Evolutionary conservation across 2,329 filamentous ascomycete genomes (phyloP).

Genomic region (Aspergillus fischeri): DNA sequence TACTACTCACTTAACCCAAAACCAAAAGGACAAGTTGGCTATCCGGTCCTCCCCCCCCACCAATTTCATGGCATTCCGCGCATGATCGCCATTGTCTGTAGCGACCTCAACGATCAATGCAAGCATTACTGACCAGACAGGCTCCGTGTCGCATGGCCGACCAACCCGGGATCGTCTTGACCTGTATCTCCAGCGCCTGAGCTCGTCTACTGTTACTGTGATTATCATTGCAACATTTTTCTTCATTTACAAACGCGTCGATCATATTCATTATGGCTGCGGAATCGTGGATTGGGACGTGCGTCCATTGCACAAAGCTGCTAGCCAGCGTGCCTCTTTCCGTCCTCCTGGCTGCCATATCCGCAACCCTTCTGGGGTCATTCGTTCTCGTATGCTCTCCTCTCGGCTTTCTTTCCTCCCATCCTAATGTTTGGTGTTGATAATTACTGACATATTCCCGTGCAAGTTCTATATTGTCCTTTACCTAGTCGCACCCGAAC

Average conservation of each 20-base stretch:
- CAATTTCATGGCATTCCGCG: neutral
- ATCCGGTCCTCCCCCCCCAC: constrained; percentile 1
- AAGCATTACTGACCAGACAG: constrained; percentile 7
- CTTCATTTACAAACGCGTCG: neutral
- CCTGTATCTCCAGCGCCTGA: constrained; percentile 13
- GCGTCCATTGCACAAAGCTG: constrained; percentile 30
- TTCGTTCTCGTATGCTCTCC: constrained; percentile 30
- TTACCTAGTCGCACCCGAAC: constrained; percentile 72
- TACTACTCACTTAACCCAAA: neutral
- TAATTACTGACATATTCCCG: neutral
- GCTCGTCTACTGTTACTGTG: constrained; percentile 7
- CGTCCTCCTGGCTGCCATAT: constrained; percentile 25
- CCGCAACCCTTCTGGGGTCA: constrained; percentile 28
- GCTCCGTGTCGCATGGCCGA: constrained; percentile 22
- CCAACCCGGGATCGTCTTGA: constrained; percentile 16
- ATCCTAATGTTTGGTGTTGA: neutral
- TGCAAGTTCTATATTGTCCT: constrained; percentile 63
- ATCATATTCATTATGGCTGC: constrained; percentile 22
- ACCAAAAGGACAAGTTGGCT: constrained; percentile 21
- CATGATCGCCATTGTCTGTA: constrained; percentile 10
- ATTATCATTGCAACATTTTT: neutral
- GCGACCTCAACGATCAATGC: constrained; percentile 4
- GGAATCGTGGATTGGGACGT: constrained; percentile 25
- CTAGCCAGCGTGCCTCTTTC: constrained; percentile 25
- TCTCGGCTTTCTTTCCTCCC: neutral